phyloP scores from a whole-genome alignment of 2,329 filamentous ascomycete genomes.

The Aulographum hederae region DNA sequence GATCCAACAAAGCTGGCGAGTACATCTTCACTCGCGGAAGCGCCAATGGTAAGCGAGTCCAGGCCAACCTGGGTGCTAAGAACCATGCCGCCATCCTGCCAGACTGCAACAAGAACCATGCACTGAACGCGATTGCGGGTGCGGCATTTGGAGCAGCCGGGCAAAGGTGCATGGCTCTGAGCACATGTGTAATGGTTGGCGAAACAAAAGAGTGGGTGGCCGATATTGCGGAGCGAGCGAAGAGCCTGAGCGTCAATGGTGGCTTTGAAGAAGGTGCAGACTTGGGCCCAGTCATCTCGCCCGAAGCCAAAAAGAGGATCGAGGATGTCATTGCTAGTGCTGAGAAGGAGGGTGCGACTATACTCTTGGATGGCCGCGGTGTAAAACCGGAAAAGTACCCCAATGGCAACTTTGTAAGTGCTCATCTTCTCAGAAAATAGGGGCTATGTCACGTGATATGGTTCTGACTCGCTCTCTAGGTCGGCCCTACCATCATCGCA shows the following conservation, averaged over 20 bases:
- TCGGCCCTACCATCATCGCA: slow-evolving; percentile 67
- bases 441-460: background rate
- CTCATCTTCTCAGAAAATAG: background rate
- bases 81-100: slow-evolving; percentile 74
- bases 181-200: slow-evolving; percentile 66
- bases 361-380: slow-evolving; percentile 65
- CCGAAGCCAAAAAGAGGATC: slow-evolving; percentile 62
- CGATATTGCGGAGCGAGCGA: slow-evolving; percentile 61
- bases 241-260: slow-evolving; percentile 54
- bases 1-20: slow-evolving; percentile 73
- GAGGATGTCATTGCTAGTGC: slow-evolving; percentile 58
- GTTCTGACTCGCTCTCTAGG: slow-evolving; percentile 21
- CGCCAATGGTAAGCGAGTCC: slow-evolving; percentile 73
- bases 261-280: slow-evolving; percentile 69
- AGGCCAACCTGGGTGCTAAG: slow-evolving; percentile 77
- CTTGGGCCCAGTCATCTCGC: slow-evolving; percentile 65
- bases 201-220: slow-evolving; percentile 70
- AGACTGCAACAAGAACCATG: slow-evolving; percentile 81
- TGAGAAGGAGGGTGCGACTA: slow-evolving; percentile 63
- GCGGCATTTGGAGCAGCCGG: slow-evolving; percentile 74
- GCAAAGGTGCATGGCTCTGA: slow-evolving; percentile 75
- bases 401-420: slow-evolving; percentile 56
- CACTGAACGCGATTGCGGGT: slow-evolving; percentile 66
- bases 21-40: slow-evolving; percentile 68
- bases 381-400: slow-evolving; percentile 62